These are phyloP conservation scores for Tylopilus intermedius DNA, from an alignment of 768 basidiomycete species.

Conservation along the genomic window DNA sequence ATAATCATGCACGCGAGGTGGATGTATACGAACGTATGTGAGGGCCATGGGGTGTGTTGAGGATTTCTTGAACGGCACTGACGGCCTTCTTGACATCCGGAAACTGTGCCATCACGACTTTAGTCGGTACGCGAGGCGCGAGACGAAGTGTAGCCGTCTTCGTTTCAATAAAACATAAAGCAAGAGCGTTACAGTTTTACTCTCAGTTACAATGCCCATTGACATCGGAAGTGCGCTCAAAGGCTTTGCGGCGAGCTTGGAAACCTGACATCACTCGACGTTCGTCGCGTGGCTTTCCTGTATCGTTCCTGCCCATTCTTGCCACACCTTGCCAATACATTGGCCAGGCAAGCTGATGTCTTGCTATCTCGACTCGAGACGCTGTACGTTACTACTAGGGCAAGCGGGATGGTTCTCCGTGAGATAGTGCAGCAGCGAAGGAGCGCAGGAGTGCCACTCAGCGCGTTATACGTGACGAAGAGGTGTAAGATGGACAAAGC, in stretches of 20 bases:
- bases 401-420: neutral
- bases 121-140: slow-evolving; percentile 74
- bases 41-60: slow-evolving; percentile 60
- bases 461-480: neutral
- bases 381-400: neutral
- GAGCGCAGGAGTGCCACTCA: neutral
- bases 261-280: slow-evolving; percentile 41
- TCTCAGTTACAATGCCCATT: slow-evolving; percentile 46
- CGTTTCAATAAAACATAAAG: neutral
- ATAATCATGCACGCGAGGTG: neutral
- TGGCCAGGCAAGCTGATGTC: neutral
- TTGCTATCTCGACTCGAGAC: neutral
- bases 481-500: no score
- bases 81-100: slow-evolving; percentile 73
- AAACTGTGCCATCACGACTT: slow-evolving; percentile 87
- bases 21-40: slow-evolving; percentile 57
- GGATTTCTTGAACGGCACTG: slow-evolving; percentile 75
- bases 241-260: slow-evolving; percentile 43
- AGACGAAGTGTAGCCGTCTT: slow-evolving; percentile 71
- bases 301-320: neutral
- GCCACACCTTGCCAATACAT: neutral
- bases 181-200: neutral
- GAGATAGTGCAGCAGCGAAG: neutral
- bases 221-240: slow-evolving; percentile 38
- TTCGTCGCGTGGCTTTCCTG: no score